Evolutionary conservation across 1,284 basidiomycete genomes (phyloP), one percentile per base, ranked within the genome.

Genomic region (Trametes pubescens): DNA sequence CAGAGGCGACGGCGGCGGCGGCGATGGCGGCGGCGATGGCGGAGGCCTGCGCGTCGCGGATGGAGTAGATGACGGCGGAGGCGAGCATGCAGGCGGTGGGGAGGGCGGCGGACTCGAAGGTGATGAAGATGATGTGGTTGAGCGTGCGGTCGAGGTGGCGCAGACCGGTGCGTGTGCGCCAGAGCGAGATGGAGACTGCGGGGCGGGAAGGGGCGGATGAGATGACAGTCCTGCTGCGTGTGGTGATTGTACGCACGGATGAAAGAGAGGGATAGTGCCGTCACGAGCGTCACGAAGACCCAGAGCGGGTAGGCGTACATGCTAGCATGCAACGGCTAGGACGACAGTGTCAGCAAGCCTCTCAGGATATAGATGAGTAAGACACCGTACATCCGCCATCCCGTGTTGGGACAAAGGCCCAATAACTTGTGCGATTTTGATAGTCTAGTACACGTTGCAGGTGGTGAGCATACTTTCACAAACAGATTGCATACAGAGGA

Each of bases 81-180:
- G 79, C 65, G 44, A 83, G 64, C 77, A 82, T 82, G 65, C 77
- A 81, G 5, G 79, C 64, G 4, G 78, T 78, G 2, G 84, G 84
- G 37, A 83, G 72, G 16, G 78, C 73, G 13, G 84, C 81, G 4
- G 83, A 81, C 67, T 84, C 82, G 74, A 83, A 82, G 24, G 83
- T 81, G 56, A 84, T 77, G 24, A 75, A 63, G 64, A 84, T 82
- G 59, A 86, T 77, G 37, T 77, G 74, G 32, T 75, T 65, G 9
- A 86, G 71, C 13, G 79, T 78, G 62, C 76, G 75, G 71, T 86
- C 82, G 24, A 80, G 75, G 55, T 80, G 72, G 13, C 70, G 70
- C 21, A 80, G 65, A 4, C 84, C 84, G 1, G 81, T 82, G 67
- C 74, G 81, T 11, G 80, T 79, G 49, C 73, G 75, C 78, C 80